Percentiles rank a stretch among this genome's conserved stretches.
phyloP scores from a whole-genome alignment of 495 filamentous ascomycete genomes.

The Penicillium maclennaniae region DNA sequence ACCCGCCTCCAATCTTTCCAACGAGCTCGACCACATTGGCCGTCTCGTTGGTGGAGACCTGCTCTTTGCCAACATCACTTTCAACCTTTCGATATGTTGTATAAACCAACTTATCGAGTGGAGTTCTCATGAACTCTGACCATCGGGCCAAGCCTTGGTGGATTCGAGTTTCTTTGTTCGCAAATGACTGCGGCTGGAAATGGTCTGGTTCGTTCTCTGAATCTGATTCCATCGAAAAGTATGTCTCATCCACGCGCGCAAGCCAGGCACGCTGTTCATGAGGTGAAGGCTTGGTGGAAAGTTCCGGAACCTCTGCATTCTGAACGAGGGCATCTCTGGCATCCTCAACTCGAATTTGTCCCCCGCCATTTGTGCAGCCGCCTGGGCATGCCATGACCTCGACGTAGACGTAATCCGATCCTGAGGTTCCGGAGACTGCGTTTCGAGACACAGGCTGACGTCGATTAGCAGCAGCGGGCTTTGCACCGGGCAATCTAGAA shows the following conservation, averaged over 20 bases:
- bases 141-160: conserved; percentile 65
- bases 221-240: conserved; percentile 75
- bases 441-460: conserved; percentile 35
- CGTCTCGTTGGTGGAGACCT: conserved; percentile 53
- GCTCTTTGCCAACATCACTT: conserved; percentile 86
- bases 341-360: conserved; percentile 88
- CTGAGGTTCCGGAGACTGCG: conserved; percentile 30
- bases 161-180: conserved; percentile 34
- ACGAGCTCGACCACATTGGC: conserved; percentile 84
- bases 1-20: conserved; percentile 89
- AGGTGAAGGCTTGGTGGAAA: conserved; percentile 51
- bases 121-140: conserved; percentile 64
- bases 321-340: conserved; percentile 32
- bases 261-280: conserved; percentile 85
- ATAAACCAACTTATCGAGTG: conserved; percentile 67
- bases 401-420: conserved; percentile 75
- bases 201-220: conserved; percentile 29
- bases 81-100: conserved; percentile 89
- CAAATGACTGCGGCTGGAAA: conserved; percentile 14
- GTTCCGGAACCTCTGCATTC: conserved; percentile 15
- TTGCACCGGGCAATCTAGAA: conserved; percentile 74
- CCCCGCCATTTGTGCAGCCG: conserved; percentile 95
- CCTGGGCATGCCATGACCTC: conserved; percentile 99
- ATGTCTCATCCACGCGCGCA: conserved; percentile 83
- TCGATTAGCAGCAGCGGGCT: conserved; percentile 38